Base-by-base conservation (phyloP, 805 yeast genomes). In the Starmerella etchellsii region DNA sequence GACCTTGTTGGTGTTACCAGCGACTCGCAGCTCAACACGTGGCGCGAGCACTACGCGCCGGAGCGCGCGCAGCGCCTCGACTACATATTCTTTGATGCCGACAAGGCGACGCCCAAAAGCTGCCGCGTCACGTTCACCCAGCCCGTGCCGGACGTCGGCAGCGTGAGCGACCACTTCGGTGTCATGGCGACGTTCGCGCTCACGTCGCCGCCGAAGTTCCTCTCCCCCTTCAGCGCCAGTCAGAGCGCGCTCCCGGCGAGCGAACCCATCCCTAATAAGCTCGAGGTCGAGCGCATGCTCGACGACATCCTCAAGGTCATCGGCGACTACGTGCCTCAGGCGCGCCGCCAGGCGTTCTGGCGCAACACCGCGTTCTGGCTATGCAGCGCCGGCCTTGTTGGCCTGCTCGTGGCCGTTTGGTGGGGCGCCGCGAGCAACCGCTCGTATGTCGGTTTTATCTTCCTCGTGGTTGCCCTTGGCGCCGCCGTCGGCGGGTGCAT, bases 111-210 rank as follows among this genome's bases (percentile, higher is more conserved):
- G 2, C 78, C 84, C 0, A 44, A 70, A 1, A 67, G 65, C n/a
- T 85, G 93, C 0, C 59, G 66, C 6, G 95, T 85, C 2, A 69
- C 68, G 23, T 87, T 91, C 54, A 76, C 84, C 1, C 94, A 82
- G 34, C 54, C 58, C 19, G 62, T 82, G 8, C 78, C 81, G 0
- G 67, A 63, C 1, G 66, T 81, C 1, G 84, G 93, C 22, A 80
- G 94, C 3, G 78, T 72, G 47, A 83, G 95, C 1, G 98, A 91
- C 56, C 98, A 91, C 64, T 91, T 91, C 67, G 98, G 88, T 10
- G 53, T 66, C 26, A 53, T 54, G 21, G 61, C 63, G 19, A 30
- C 46, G 18, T 52, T 54, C 42, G 28, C 24, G 9, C 31, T 52
- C 10, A n/a, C n/a, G n/a, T n/a, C n/a, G n/a, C n/a, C n/a, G n/a